Evolutionary conservation across 305 asterid genomes (phyloP).

Genomic region (Ilex paraguariensis): DNA sequence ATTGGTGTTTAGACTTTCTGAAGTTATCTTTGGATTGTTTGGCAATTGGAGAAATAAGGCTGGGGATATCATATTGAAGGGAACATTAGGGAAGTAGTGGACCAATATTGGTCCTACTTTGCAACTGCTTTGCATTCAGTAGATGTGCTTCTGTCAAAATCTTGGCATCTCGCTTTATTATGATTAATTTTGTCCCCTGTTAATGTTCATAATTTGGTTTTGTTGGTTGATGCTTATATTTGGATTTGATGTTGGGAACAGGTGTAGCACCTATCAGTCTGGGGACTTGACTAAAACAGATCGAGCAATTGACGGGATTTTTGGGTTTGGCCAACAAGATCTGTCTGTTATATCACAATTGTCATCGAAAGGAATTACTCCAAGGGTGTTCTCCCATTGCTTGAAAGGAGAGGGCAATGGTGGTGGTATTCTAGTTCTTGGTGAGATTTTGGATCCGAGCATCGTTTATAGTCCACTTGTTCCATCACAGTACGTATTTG

Average conservation of each 20-base stretch:
- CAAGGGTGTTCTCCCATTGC: constrained; percentile 84
- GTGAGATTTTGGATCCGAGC: constrained; percentile 88
- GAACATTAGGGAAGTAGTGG: no score
- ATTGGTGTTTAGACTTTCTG: no score
- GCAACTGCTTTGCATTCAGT: no score
- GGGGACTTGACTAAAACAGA: constrained; percentile 83
- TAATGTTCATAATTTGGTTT: background rate
- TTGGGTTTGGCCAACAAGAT: constrained; percentile 80
- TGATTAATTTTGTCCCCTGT: background rate
- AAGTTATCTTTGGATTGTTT: no score
- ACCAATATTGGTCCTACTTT: no score
- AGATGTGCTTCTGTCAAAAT: no score
- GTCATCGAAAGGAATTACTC: constrained; percentile 75
- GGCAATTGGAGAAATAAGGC: no score
- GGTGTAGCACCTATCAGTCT: constrained; percentile 79
- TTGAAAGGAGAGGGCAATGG: constrained; percentile 85
- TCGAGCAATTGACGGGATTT: constrained; percentile 88
- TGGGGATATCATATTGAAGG: no score
- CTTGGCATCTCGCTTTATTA: no score
- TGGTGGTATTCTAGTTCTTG: constrained; percentile 91
- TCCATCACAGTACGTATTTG: constrained; percentile 82
- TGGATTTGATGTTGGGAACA: constrained; percentile 30
- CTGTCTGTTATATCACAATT: constrained; percentile 79
- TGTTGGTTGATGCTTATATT: constrained; percentile 11
- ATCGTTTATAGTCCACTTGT: constrained; percentile 91